phyloP scores from a whole-genome alignment of 192 early-diverging fungal species.

The Gaertneriomyces sp. region DNA sequence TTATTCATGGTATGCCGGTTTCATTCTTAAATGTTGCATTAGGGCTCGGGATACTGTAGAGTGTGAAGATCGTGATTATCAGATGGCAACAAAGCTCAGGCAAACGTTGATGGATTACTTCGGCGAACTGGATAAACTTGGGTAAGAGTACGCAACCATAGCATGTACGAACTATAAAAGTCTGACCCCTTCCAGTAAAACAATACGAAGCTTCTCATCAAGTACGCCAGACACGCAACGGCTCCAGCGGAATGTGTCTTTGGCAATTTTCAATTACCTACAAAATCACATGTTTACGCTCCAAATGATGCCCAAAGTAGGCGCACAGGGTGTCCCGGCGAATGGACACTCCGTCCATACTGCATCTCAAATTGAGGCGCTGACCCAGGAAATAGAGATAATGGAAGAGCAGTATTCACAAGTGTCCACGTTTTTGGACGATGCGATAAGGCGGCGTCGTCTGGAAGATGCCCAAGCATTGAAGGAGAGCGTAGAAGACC shows the following conservation, averaged over 20 bases:
- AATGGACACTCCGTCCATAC: not conserved
- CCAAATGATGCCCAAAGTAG: conserved; percentile 47
- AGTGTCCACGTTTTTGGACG: conserved; percentile 34
- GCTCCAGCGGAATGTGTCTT: conserved; percentile 35
- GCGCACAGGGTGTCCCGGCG: conserved; percentile 1
- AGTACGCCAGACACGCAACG: conserved; percentile 12
- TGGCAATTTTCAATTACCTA: conserved; percentile 44
- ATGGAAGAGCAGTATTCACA: conserved; percentile 33
- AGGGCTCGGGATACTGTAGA: conserved; percentile 24
- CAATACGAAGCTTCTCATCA: conserved; percentile 40
- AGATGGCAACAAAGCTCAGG: conserved; percentile 35
- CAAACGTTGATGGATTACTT: conserved; percentile 49
- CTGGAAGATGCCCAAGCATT: conserved; percentile 42
- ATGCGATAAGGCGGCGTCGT: conserved; percentile 31
- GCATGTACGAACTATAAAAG: not conserved
- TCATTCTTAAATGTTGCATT: not conserved
- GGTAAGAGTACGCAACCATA: conserved; percentile 22
- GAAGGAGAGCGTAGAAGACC: conserved; percentile 37
- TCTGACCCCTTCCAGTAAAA: conserved; percentile 18
- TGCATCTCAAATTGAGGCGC: not conserved
- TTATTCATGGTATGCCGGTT: not conserved
- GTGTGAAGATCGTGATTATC: conserved; percentile 42
- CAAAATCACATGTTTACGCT: conserved; percentile 54
- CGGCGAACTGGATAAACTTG: conserved; percentile 45
- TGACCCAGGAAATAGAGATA: conserved; percentile 30